A percentile compares a stretch with the other conserved stretches of the same genome.
Conservation (phyloP, 1,139 yeast species). For the Lodderomyces metapsilosis region DNA sequence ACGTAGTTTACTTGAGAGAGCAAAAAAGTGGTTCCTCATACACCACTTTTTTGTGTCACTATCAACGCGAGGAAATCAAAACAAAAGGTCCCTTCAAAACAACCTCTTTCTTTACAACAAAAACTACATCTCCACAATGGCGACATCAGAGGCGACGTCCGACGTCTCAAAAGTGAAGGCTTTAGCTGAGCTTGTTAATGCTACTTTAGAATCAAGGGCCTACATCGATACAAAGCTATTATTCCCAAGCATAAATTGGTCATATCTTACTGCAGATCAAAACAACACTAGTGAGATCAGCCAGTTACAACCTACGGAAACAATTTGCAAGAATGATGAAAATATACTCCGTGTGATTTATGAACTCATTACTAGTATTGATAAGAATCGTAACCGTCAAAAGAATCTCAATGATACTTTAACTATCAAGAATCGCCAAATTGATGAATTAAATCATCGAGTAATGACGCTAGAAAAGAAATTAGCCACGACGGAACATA, state of each 20-base stretch:
- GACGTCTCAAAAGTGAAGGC: conserved; percentile 13
- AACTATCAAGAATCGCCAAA: conserved; percentile 29
- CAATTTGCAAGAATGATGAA: conserved; percentile 43
- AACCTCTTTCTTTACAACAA: too few relatives aligned
- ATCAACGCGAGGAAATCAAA: conserved; percentile 4
- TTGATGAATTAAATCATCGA: conserved; percentile 25
- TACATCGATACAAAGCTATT: conserved; percentile 33
- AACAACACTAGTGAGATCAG: neutral
- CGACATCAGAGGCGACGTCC: neutral
- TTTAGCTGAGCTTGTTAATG: conserved; percentile 41
- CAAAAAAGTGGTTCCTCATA: too few relatives aligned
- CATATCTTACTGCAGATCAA: conserved; percentile 24
- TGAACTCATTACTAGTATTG: conserved; percentile 39
- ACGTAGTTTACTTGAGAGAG: too few relatives aligned
- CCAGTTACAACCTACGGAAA: conserved; percentile 25
- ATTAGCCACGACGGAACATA: conserved; percentile 17
- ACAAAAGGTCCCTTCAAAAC: conserved; percentile 1
- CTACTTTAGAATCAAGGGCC: conserved; percentile 37
- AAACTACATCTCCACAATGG: neutral
- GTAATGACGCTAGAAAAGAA: conserved; percentile 23
- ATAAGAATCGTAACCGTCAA: conserved; percentile 37
- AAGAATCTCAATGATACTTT: conserved; percentile 31
- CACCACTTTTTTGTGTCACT: too few relatives aligned
- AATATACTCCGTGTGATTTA: conserved; percentile 43
- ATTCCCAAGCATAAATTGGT: conserved; percentile 38